Evolutionary conservation across 2,329 filamentous ascomycete genomes (phyloP), one percentile per base, ranked within the genome.

Genomic region (Septoria linicola): DNA sequence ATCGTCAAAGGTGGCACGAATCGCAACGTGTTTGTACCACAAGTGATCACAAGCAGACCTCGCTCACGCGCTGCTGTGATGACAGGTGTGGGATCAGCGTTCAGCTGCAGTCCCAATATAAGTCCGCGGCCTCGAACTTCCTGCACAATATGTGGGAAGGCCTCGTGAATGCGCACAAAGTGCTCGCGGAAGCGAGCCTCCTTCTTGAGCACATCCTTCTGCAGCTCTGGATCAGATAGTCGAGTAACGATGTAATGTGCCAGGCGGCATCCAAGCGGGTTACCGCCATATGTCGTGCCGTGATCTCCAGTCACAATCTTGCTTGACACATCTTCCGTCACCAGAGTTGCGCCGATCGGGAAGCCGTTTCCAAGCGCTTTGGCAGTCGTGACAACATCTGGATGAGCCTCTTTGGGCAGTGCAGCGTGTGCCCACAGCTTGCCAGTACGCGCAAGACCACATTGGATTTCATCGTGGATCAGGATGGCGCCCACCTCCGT

Each of bases 281-380:
- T 96, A 34, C 91, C 91, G 49, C 91, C 91, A 64, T 95, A 96
- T 0, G 91, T 96, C 13, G 91, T 96, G 42, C 91, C 91, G 72
- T 96, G 91, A 69, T 96, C 91, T 52, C 91, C 89, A 27, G 79
- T 78, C 59, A 83, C 78, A 63, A 85, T 83, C 67, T 84, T 83
- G 45, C 84, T 79, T 21, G 82, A 84, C 1, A 95, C 88, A 19
- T 78, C 74, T 49, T 80, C 80, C 11, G 80, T 83, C 21, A 85
- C 76, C 44, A 85, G 80, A 3, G 87, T 88, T 5, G 93, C 93
- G 43, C 89, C 93, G 60, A 99, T 91, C 41, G 93, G 93, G 70
- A 96, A 92, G 4, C 93, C 93, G 66, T 99, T 99, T 13, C 93
- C 93, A 2, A 99, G 83, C 1, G 93, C 93, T 76, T 99, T 99